phyloP scores from a whole-genome alignment of 2,329 filamentous ascomycete genomes.

The Cladobotryum mycophilum region DNA sequence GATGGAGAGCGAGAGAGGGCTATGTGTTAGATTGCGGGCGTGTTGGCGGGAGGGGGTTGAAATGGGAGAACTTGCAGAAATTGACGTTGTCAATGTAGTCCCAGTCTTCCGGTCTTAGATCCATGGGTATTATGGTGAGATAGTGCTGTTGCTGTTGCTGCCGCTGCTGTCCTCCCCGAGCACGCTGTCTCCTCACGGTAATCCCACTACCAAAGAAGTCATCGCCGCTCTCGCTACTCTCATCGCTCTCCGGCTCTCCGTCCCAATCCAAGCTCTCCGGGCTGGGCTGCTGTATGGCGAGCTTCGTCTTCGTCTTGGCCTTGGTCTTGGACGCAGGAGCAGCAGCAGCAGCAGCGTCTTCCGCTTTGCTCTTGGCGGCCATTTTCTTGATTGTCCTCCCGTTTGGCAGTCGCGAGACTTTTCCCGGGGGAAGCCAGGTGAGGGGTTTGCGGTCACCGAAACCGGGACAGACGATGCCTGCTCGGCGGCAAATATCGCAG shows the following conservation, averaged over 20 bases:
- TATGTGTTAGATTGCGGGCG: not conserved
- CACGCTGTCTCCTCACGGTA: not conserved
- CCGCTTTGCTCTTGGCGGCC: not conserved
- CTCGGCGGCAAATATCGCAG: conserved; percentile 30
- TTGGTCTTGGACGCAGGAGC: not conserved
- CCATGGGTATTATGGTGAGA: not conserved
- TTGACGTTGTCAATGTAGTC: conserved; percentile 5
- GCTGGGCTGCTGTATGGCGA: not conserved
- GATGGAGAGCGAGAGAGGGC: not conserved
- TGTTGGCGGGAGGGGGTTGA: not conserved
- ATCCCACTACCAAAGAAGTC: too few species aligned
- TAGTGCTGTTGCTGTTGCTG: not conserved
- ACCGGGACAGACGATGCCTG: conserved; percentile 31
- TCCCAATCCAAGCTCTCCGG: not conserved
- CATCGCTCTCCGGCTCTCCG: too few species aligned
- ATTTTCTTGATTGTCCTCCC: not conserved
- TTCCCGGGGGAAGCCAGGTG: conserved; percentile 33
- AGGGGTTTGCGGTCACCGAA: conserved; percentile 32
- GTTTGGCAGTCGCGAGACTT: conserved; percentile 17
- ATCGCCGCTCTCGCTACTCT: too few species aligned
- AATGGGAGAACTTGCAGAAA: not conserved
- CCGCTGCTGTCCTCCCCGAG: not conserved
- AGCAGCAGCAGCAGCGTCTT: not conserved
- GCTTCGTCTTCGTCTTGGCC: not conserved
- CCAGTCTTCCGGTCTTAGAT: not conserved